Conservation (phyloP, 2,329 filamentous ascomycete genomes). For the Talaromyces sp. region DNA sequence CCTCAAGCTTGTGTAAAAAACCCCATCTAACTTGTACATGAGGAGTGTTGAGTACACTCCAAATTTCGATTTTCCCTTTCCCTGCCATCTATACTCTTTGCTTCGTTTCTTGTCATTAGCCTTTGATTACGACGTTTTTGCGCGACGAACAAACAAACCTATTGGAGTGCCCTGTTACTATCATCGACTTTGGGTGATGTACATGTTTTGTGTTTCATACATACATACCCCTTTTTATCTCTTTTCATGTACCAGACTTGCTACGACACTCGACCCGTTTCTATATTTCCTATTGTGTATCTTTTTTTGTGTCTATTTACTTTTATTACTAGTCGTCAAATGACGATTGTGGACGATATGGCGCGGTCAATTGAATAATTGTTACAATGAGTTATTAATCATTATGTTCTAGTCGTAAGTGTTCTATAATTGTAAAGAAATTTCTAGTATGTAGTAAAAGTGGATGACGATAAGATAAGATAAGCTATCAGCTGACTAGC, state of each 20-base stretch:
- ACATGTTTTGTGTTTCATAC: constrained; percentile 15
- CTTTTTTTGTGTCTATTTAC: neutral
- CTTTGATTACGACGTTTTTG: constrained; percentile 12
- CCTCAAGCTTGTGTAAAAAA: neutral
- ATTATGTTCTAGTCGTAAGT: too few species aligned
- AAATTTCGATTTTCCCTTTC: constrained; percentile 1
- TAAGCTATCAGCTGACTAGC: constrained; percentile 14
- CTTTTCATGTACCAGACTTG: constrained; percentile 4
- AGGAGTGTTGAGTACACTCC: constrained; percentile 8
- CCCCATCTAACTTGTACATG: constrained; percentile 1
- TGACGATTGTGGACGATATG: constrained; percentile 10
- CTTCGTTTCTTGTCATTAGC: constrained; percentile 7
- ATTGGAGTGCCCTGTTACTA: constrained; percentile 7
- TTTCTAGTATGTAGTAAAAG: neutral
- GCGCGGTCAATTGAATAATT: constrained; percentile 8
- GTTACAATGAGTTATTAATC: neutral
- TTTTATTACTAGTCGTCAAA: constrained; percentile 9
- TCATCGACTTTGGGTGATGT: neutral
- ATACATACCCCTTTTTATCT: constrained; percentile 12
- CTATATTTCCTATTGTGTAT: constrained; percentile 6
- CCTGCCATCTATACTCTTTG: neutral
- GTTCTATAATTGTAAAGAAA: too few species aligned
- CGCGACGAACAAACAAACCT: constrained; percentile 11
- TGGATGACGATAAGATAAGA: constrained; percentile 2
- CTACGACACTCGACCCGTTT: neutral